Evolutionary conservation across 108 stramenopile species (phyloP).

Genomic region (Thalassiosira profunda): DNA sequence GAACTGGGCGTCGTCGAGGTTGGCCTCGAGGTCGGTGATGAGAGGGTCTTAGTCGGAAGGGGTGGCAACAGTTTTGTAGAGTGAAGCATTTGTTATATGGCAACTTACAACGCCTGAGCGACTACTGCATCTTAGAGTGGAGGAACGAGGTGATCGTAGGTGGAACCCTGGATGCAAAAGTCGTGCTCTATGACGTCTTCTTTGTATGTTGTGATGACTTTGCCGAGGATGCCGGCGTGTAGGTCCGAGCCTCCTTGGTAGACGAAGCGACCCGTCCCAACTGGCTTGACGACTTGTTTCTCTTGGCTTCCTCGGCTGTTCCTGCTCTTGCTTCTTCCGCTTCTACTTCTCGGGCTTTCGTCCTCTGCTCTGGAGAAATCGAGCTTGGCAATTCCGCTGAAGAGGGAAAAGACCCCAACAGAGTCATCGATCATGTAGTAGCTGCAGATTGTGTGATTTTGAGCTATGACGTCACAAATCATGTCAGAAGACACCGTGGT

Average conservation of each 20-base stretch:
- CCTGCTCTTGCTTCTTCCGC: no score
- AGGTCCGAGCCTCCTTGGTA: constrained; percentile 10
- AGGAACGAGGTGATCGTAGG: constrained; percentile 4
- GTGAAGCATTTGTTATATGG: no score
- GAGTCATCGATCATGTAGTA: constrained; percentile 4
- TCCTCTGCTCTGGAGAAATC: no score
- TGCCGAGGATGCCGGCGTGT: constrained; percentile 3
- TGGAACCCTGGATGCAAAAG: constrained; percentile 10
- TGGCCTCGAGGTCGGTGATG: constrained; percentile 1
- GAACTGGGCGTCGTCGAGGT: constrained; percentile 65
- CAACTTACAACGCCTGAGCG: no score
- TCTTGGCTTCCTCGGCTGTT: no score
- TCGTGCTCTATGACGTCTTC: not conserved
- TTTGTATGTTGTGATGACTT: constrained; percentile 1
- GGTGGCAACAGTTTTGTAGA: no score
- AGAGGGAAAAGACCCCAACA: constrained; percentile 7
- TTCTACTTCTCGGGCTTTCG: no score
- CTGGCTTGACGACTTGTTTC: no score
- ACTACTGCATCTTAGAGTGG: no score
- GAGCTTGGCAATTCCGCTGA: constrained; percentile 8
- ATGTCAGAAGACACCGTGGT: not conserved
- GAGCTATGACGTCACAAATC: not conserved
- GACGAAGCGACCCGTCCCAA: not conserved
- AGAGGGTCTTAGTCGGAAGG: not conserved
- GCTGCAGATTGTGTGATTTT: not conserved